A percentile compares a stretch with the other conserved stretches of the same genome.
Conservation (phyloP, 805 yeast species). For the Wickerhamomyces alni region DNA sequence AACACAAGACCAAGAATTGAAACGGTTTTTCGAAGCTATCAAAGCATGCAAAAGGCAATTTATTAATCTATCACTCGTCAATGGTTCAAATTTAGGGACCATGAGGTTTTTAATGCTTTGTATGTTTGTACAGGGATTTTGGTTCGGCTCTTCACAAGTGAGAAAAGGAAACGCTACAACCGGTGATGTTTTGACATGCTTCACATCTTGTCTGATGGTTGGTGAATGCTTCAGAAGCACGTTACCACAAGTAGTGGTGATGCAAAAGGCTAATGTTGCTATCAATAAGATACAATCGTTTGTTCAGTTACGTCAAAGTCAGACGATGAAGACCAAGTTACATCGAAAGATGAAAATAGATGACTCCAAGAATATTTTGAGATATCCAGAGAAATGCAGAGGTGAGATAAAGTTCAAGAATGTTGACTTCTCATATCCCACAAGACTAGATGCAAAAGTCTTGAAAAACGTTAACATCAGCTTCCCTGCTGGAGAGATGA, state of each 20-base stretch:
- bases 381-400: slow-evolving; percentile 23
- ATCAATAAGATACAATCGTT: slow-evolving; percentile 41
- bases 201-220: slow-evolving; percentile 73
- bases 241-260: slow-evolving; percentile 48
- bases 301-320: slow-evolving; percentile 20
- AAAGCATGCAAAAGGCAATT: slow-evolving; percentile 31
- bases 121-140: slow-evolving; percentile 88
- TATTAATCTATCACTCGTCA: slow-evolving; percentile 38
- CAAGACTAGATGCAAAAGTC: slow-evolving; percentile 42
- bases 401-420: slow-evolving; percentile 52
- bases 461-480: slow-evolving; percentile 41
- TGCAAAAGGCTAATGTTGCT: slow-evolving; percentile 74
- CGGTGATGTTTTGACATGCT: slow-evolving; percentile 73
- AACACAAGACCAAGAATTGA: slow-evolving; percentile 47
- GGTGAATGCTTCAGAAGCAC: slow-evolving; percentile 53
- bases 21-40: slow-evolving; percentile 31
- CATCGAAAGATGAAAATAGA: slow-evolving; percentile 5
- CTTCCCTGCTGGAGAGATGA: slow-evolving; percentile 39
- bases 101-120: slow-evolving; percentile 52
- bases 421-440: slow-evolving; percentile 60
- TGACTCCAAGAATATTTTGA: slow-evolving; percentile 11
- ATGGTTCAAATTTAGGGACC: slow-evolving; percentile 50
- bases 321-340: slow-evolving; percentile 8
- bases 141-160: slow-evolving; percentile 79
- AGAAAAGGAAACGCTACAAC: slow-evolving; percentile 41